A percentile compares a stretch with the other conserved stretches of the same genome.
Evolutionary conservation across 306 rosid species (phyloP).

Genomic region (Vigna hirtella): DNA sequence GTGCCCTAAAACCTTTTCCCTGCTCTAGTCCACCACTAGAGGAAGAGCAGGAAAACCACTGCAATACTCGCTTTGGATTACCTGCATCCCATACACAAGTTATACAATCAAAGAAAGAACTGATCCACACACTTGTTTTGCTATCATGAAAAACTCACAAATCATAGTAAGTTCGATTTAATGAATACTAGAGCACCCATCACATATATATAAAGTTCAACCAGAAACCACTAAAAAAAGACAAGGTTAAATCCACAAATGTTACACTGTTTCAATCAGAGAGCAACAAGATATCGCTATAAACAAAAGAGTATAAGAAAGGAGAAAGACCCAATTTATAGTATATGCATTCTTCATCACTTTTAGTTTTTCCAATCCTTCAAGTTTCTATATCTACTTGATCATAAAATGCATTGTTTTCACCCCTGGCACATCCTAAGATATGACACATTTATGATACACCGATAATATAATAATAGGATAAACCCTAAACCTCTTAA

Average conservation of each 20-base stretch:
- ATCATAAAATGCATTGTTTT: not conserved
- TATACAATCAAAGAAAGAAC: conserved; percentile 38
- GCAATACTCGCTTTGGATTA: conserved; percentile 63
- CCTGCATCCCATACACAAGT: conserved; percentile 61
- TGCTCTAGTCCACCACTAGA: conserved; percentile 65
- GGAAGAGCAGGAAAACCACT: conserved; percentile 76
- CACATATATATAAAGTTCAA: not conserved
- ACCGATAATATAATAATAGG: too few relatives aligned
- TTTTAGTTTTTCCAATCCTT: not conserved
- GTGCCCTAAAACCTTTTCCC: conserved; percentile 78
- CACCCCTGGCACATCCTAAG: not conserved
- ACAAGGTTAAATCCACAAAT: conserved; percentile 6
- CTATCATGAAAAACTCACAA: not conserved
- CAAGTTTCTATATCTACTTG: not conserved
- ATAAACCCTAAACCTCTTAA: too few relatives aligned
- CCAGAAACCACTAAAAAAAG: conserved; percentile 12
- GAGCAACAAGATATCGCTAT: not conserved
- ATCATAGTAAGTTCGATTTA: not conserved
- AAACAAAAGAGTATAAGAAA: not conserved
- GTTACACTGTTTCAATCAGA: not conserved
- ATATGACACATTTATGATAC: too few relatives aligned
- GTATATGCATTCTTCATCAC: not conserved
- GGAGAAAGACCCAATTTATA: not conserved
- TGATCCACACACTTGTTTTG: not conserved
- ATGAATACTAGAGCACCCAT: conserved; percentile 1